Evolutionary conservation across 495 filamentous ascomycete genomes (phyloP), one percentile per base, ranked within the genome.

Genomic region (Trichoderma orchidacearum): DNA sequence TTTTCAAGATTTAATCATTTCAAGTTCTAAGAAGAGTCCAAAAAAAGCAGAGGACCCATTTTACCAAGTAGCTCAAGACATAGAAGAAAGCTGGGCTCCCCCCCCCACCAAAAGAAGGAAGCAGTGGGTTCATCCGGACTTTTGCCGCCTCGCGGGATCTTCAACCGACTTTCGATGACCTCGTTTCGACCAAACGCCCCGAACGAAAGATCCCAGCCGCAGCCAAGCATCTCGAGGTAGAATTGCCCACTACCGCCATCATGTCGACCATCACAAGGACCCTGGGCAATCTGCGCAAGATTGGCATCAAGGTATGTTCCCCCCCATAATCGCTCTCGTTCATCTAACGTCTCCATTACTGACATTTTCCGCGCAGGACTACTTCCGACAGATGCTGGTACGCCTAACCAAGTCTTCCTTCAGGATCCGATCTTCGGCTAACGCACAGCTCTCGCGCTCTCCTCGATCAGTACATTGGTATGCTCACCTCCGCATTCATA

Each of bases 241-340:
- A 54, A 60, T 70, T 63, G 63, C 64, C 38, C 60, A 58, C 28
- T 7, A 65, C 64, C 60, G 58, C 75, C 63, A 92, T 70, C 65
- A 99, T 99, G 93, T 97, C 94, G 71, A 95, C 88, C 48, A 77
- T 96, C 63, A 70, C 82, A 57, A 85, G 93, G 71, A 95, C 92
- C 15, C 70, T 96, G 65, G 79, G 83, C 65, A 95, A 97, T 68
- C 67, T 96, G 61, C 82, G 87, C 72, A 83, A 82, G 68, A 82
- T 97, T 66, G 93, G 93, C 36, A 58, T 96, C 63, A 95, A 86
- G 85, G 89, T 90, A 68, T 53, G 71, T 5, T 8, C 8, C 0
- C 5, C 0, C 41, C 18, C 11, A 38, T 35, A 13, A 56, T 35
- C 6, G 23, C 2, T 8, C 15, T 30, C 6, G 11, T 18, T 11